Conservation (phyloP, 257 asterid species). For the Plectranthus barbatus region DNA sequence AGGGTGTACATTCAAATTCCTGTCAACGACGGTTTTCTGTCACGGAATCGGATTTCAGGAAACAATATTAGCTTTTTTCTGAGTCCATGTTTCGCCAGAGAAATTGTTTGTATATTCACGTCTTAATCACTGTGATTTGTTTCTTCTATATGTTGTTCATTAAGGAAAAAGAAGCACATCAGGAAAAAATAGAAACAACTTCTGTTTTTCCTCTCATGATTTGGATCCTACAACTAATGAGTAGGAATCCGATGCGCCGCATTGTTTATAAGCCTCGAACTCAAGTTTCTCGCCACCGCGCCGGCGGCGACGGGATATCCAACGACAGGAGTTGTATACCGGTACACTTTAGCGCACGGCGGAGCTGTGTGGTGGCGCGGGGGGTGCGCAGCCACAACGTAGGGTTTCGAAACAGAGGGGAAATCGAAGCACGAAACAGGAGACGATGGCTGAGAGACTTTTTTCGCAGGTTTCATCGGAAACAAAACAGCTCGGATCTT, state of each 20-base stretch:
- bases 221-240: constrained; percentile 12
- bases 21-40: not conserved
- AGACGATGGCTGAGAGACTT: constrained; percentile 52
- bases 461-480: constrained; percentile 40
- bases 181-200: constrained; percentile 12
- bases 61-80: too few relatives aligned
- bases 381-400: constrained; percentile 10
- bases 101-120: constrained; percentile 6
- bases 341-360: constrained; percentile 5
- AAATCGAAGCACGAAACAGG: constrained; percentile 60
- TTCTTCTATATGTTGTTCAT: not conserved
- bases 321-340: constrained; percentile 15
- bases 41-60: not conserved
- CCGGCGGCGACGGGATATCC: constrained; percentile 18
- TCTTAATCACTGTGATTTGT: constrained; percentile 2
- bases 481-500: constrained; percentile 65
- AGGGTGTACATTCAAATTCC: not conserved
- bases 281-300: constrained; percentile 15
- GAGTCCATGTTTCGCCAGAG: not conserved
- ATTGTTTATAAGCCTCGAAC: constrained; percentile 11
- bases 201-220: not conserved
- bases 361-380: constrained; percentile 10
- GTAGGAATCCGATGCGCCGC: constrained; percentile 20
- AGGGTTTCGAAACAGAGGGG: constrained; percentile 22
- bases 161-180: constrained; percentile 4